phyloP scores from a whole-genome alignment of 1,284 basidiomycete genomes.

The Pholiota adiposa region DNA sequence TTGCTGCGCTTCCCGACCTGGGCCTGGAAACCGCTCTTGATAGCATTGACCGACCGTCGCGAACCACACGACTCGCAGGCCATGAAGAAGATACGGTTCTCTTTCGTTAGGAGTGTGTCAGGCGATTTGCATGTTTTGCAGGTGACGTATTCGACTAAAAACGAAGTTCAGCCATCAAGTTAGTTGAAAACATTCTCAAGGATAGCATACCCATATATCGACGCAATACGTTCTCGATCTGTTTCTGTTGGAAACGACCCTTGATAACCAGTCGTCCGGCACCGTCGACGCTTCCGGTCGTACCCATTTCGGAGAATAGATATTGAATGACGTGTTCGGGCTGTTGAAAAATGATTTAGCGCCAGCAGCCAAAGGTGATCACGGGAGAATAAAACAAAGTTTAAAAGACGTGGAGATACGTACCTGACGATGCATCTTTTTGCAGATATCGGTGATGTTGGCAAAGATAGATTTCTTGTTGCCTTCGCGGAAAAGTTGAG shows the following conservation, averaged over 20 bases:
- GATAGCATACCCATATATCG: slow-evolving; percentile 95
- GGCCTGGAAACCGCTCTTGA: slow-evolving; percentile 99
- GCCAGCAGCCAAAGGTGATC: too few relatives aligned
- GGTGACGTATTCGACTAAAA: slow-evolving; percentile 94
- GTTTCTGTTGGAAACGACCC: slow-evolving; percentile 98
- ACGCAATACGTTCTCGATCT: slow-evolving; percentile 96
- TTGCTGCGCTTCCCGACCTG: slow-evolving; percentile 89
- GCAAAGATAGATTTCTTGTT: slow-evolving; percentile 98
- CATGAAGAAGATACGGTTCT: slow-evolving; percentile 99
- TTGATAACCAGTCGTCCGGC: slow-evolving; percentile 94
- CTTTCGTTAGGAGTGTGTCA: slow-evolving; percentile 94
- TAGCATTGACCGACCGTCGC: slow-evolving; percentile 90
- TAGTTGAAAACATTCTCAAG: too few relatives aligned
- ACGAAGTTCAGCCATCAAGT: too few relatives aligned
- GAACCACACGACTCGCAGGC: slow-evolving; percentile 95
- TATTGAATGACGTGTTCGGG: slow-evolving; percentile 99
- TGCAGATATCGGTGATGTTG: slow-evolving; percentile 98
- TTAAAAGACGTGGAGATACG: too few relatives aligned
- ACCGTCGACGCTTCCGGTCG: slow-evolving; percentile 95
- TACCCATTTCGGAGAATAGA: slow-evolving; percentile 98
- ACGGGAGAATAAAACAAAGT: too few relatives aligned
- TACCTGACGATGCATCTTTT: slow-evolving; percentile 91
- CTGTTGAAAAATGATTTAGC: slow-evolving; percentile 35
- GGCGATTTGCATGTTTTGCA: slow-evolving; percentile 99
- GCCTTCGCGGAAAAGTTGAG: slow-evolving; percentile 90